Conservation (phyloP, 257 asterid genomes). For the Nicotiana undulata region DNA sequence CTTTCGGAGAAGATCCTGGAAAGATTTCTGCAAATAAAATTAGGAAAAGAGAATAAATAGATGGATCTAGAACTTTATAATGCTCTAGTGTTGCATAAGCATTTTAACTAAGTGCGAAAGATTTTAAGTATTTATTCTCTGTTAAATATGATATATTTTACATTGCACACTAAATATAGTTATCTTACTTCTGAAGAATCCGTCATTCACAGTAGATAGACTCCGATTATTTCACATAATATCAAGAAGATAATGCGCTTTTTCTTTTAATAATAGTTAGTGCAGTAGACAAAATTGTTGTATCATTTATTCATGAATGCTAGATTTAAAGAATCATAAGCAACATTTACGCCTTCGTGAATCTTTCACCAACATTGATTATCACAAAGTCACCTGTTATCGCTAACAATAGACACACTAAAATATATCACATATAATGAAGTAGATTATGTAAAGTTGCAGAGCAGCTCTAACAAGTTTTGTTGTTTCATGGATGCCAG, state of each 20-base stretch:
- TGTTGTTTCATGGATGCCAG: not conserved
- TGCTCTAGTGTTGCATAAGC: not conserved
- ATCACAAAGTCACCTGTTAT: not conserved
- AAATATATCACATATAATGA: not conserved
- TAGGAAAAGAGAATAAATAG: conserved; percentile 9
- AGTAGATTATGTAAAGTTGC: not conserved
- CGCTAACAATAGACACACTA: not conserved
- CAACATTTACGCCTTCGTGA: not conserved
- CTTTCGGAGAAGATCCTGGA: conserved; percentile 94
- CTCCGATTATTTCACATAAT: not conserved
- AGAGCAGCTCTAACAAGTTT: not conserved
- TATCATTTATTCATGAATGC: not conserved
- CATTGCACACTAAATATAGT: too few relatives aligned
- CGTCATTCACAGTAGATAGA: not conserved
- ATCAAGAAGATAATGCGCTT: not conserved
- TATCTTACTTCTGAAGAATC: not conserved
- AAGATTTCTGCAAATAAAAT: conserved; percentile 60
- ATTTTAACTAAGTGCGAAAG: too few relatives aligned
- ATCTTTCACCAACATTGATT: not conserved
- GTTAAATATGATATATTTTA: too few relatives aligned
- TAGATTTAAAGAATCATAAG: not conserved
- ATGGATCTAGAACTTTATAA: not conserved
- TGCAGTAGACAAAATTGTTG: not conserved
- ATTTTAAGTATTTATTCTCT: too few relatives aligned
- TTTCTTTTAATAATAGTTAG: not conserved